Evolutionary conservation across 1,284 basidiomycete species (phyloP), one percentile per base, ranked within the genome.

Genomic region (Microbotryum intermedium): DNA sequence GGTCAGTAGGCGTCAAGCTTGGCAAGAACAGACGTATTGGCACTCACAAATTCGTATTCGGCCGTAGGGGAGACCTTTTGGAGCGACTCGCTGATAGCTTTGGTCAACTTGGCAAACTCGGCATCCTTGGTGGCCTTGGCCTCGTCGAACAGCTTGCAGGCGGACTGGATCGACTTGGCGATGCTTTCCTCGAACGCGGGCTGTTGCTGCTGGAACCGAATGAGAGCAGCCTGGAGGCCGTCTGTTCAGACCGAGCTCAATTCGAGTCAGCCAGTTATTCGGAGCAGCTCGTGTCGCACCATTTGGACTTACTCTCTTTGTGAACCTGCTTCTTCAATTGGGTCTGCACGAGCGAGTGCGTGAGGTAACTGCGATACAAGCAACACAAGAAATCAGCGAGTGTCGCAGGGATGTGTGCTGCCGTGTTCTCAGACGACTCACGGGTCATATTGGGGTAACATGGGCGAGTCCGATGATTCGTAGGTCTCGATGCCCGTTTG

Each of bases 401-500:
- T 4, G 4, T 39, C 34, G 6, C 11, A 39, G 10, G 10, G 5
- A 5, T 1, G 18, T 16, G 34, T 39, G 34, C 11, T 16, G 34
- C 34, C 18, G 34, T 39, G 34, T 39, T 16, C 34, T 39, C 11
- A 11, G 10, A 18, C n/a, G 18, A 39, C 34, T 39, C 3, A 39
- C 8, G 70, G 70, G 56, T 71, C 70, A 57, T 69, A 62, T 57
- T 71, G 64, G 21, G 69, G 64, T 28, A 68, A 60, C 64, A 71
- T 68, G 29, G 63, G 61, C 8, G 51, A 51, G 42, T 52, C 49
- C 39, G 42, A 53, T 50, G 57, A 68, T 57, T 67, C 66, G 58
- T 66, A 68, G 10, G 64, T 64, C 47, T 68, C 64, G 56, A 68
- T 64, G 25, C 66, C 66, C 2, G 47, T 44, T 44, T 64, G 59